Percentiles rank a stretch among this genome's conserved stretches.
Evolutionary conservation across 352 stramenopile genomes (phyloP).

Genomic region (Phytopythium litorale): DNA sequence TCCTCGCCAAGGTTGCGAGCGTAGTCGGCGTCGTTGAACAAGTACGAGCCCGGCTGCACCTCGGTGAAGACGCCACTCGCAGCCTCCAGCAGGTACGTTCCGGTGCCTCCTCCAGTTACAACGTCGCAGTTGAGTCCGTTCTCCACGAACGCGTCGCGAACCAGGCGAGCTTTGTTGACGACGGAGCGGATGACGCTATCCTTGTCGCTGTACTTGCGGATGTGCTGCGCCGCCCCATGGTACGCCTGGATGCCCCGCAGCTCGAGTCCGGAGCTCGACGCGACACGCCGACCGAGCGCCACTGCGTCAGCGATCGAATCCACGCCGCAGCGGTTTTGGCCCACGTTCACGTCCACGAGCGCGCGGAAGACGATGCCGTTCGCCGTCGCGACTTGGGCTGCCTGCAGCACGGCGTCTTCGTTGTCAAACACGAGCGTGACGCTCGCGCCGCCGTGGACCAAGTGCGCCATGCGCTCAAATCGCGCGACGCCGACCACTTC

Average conservation of each 20-base stretch:
- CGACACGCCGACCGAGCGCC: constrained; percentile 33
- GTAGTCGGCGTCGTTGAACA: constrained; percentile 81
- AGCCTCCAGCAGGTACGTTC: constrained; percentile 61
- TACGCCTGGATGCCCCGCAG: constrained; percentile 69
- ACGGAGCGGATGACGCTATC: constrained; percentile 36
- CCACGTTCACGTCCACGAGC: constrained; percentile 74
- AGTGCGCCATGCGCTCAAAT: constrained; percentile 46
- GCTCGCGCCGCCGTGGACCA: constrained; percentile 28
- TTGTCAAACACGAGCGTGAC: constrained; percentile 67
- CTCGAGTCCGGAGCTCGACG: constrained; percentile 16
- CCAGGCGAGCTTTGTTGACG: constrained; percentile 28
- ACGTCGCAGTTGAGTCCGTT: constrained; percentile 43
- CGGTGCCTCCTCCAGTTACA: constrained; percentile 66
- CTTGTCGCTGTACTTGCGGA: constrained; percentile 55
- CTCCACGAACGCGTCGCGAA: constrained; percentile 31
- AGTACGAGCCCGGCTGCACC: constrained; percentile 72
- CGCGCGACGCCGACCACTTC: constrained; percentile 43
- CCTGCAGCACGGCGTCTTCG: constrained; percentile 33
- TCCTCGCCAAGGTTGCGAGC: constrained; percentile 40
- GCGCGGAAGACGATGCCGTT: constrained; percentile 34
- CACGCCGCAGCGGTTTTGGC: constrained; percentile 70
- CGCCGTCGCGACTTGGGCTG: constrained; percentile 21
- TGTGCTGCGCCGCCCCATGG: constrained; percentile 69
- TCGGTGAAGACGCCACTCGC: constrained; percentile 65
- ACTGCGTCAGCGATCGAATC: constrained; percentile 43